Conservation (phyloP, 768 basidiomycete species). For the Tricholoma flavovirens region DNA sequence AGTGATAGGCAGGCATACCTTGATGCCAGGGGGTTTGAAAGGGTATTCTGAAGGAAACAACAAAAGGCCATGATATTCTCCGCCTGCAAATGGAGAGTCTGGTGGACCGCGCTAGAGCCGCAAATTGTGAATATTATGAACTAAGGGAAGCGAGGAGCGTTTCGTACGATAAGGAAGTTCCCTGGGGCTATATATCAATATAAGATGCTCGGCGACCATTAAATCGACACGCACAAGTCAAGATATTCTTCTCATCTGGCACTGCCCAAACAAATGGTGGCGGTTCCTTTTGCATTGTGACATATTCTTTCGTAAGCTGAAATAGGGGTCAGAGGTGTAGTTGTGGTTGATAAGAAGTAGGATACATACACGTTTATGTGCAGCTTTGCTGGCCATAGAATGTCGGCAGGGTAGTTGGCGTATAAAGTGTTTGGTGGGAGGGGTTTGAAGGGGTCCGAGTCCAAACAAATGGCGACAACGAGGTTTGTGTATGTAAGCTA, state of each 20-base stretch:
- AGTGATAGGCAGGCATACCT: constrained; percentile 42
- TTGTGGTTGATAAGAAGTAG: background rate
- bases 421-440: constrained; percentile 7
- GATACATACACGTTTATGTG: constrained; percentile 68
- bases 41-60: constrained; percentile 93
- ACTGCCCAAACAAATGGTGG: constrained; percentile 95
- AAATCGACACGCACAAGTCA: constrained; percentile 66
- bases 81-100: constrained; percentile 84
- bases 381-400: constrained; percentile 79
- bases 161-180: constrained; percentile 88
- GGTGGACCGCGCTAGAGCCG: constrained; percentile 78
- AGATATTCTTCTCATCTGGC: constrained; percentile 96
- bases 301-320: constrained; percentile 83
- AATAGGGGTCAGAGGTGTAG: constrained; percentile 4
- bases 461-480: constrained; percentile 4
- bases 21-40: constrained; percentile 96
- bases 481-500: background rate
- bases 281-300: constrained; percentile 86
- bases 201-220: background rate
- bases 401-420: constrained; percentile 7
- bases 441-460: constrained; percentile 13
- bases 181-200: constrained; percentile 38
- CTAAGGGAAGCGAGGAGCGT: constrained; percentile 5
- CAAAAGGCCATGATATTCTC: constrained; percentile 92
- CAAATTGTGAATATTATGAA: constrained; percentile 11